Conservation (phyloP, 371 early-diverging fungal species). For the Circinella minor region DNA sequence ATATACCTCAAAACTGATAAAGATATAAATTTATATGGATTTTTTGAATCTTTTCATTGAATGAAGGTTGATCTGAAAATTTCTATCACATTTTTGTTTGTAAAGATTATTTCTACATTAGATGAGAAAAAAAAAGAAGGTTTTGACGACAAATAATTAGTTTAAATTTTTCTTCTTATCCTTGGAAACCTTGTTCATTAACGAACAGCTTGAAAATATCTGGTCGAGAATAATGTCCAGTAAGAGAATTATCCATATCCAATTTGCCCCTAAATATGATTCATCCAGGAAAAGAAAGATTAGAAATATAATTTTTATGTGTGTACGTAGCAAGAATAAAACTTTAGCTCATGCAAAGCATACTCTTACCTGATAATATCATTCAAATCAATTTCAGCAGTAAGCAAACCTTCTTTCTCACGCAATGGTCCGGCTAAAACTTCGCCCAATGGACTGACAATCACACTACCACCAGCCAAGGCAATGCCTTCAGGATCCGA, state of each 20-base stretch:
- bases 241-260: constrained; percentile 22
- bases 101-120: too few species aligned
- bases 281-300: background rate
- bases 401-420: constrained; percentile 25
- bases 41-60: background rate
- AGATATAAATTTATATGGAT: background rate
- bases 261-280: constrained; percentile 13
- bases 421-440: constrained; percentile 27
- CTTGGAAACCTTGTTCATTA: constrained; percentile 10
- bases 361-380: constrained; percentile 15
- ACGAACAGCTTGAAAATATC: constrained; percentile 26
- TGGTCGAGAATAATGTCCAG: constrained; percentile 27
- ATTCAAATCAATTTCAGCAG: constrained; percentile 28
- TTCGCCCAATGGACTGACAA: constrained; percentile 23
- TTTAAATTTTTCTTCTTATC: background rate
- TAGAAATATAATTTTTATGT: too few species aligned
- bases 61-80: background rate
- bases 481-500: constrained; percentile 15
- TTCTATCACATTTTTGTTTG: background rate
- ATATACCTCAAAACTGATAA: background rate
- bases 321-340: too few species aligned
- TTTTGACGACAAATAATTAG: too few species aligned
- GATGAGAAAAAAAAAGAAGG: too few species aligned
- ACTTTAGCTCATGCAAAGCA: background rate
- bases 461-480: constrained; percentile 27